Evolutionary conservation across 2,329 filamentous ascomycete species (phyloP).

Genomic region (Aspergillus awamori): DNA sequence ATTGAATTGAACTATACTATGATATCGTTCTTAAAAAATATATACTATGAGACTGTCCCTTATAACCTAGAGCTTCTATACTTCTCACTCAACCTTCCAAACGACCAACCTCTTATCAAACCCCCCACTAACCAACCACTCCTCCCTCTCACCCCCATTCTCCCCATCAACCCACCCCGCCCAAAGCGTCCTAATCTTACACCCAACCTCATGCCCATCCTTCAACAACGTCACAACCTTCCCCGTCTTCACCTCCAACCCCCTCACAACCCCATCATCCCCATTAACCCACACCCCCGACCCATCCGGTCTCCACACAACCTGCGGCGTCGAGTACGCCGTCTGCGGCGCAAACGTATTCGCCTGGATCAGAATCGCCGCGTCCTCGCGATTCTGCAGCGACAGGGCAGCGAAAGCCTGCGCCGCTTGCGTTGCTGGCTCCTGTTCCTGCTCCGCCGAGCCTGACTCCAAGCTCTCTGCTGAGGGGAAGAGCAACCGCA

Average conservation of each 20-base stretch:
- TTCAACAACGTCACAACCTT: conserved; percentile 57
- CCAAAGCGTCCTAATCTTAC: conserved; percentile 62
- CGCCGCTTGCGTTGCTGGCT: conserved; percentile 50
- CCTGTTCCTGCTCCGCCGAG: conserved; percentile 1
- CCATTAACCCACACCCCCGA: conserved; percentile 66
- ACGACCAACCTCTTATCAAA: conserved; percentile 65
- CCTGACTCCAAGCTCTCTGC: conserved; percentile 15
- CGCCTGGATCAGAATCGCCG: conserved; percentile 62
- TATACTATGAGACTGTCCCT: not conserved
- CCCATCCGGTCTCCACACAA: conserved; percentile 65
- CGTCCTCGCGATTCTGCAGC: conserved; percentile 59
- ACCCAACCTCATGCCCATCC: conserved; percentile 58
- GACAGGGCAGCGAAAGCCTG: conserved; percentile 56
- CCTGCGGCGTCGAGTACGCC: conserved; percentile 63
- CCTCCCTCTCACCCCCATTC: conserved; percentile 38
- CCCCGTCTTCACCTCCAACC: conserved; percentile 61
- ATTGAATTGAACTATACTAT: not conserved
- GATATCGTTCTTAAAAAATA: not conserved
- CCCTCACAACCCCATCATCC: conserved; percentile 64
- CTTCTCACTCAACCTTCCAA: conserved; percentile 47
- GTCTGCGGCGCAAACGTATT: conserved; percentile 67
- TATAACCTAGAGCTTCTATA: not conserved
- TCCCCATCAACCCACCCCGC: conserved; percentile 49
- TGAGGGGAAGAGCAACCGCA: conserved; percentile 58
- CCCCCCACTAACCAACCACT: conserved; percentile 64